A percentile compares a stretch with the other conserved stretches of the same genome.
Conservation (phyloP, 2,329 filamentous ascomycete genomes). For the Lachnum nothofagi region DNA sequence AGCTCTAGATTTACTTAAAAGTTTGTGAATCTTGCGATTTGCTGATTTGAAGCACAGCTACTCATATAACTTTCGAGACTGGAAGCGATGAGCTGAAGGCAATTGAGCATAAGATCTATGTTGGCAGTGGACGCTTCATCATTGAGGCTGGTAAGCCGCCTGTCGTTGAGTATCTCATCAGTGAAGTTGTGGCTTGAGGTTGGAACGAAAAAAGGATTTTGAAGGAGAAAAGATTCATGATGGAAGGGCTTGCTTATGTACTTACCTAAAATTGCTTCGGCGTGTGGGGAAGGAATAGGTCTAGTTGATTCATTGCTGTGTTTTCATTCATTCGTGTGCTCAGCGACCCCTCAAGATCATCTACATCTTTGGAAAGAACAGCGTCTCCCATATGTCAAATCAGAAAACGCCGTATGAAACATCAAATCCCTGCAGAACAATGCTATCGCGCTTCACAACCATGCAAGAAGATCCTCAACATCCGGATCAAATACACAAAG, state of each 20-base stretch:
- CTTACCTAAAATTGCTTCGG: neutral
- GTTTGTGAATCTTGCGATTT: constrained; percentile 1
- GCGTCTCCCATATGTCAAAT: constrained; percentile 7
- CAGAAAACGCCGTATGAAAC: constrained; percentile 21
- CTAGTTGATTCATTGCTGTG: neutral
- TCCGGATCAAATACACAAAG: constrained; percentile 9
- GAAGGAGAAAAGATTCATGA: neutral
- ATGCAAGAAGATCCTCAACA: constrained; percentile 18
- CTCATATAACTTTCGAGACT: constrained; percentile 38
- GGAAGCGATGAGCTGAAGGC: constrained; percentile 34
- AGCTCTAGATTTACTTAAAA: neutral
- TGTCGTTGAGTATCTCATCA: constrained; percentile 42
- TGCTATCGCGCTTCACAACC: constrained; percentile 19
- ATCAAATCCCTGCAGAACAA: constrained; percentile 18
- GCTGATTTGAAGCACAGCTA: constrained; percentile 24
- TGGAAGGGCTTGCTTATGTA: too few species aligned
- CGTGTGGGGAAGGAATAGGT: neutral
- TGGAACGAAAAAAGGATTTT: neutral
- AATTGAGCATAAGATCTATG: constrained; percentile 38
- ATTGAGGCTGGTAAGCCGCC: constrained; percentile 33
- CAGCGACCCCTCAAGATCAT: neutral
- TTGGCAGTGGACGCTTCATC: constrained; percentile 40
- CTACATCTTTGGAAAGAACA: neutral
- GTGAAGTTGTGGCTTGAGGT: constrained; percentile 31
- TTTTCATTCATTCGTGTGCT: neutral